Base-by-base conservation (phyloP, 805 yeast species). In the Candida caryicola region DNA sequence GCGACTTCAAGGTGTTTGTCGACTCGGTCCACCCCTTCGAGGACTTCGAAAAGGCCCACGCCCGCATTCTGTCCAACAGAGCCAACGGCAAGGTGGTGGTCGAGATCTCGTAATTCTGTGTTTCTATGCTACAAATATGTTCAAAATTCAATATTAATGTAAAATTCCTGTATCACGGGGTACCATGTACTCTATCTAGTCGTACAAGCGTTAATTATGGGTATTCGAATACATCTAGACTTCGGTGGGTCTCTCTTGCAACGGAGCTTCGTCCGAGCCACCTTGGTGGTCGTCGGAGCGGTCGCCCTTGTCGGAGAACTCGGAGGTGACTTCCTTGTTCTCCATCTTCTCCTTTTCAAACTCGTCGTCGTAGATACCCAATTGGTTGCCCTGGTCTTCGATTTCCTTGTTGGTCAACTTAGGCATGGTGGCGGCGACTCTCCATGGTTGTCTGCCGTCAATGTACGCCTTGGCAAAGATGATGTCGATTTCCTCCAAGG, bases 11-110 rank as follows among this genome's bases (percentile, higher is more conserved):
- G 33, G 62, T 79, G 4, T 55, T 64, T 5, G 66, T 85, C 33
- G 91, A 84, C 51, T 68, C 81, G 4, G 72, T 71, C 23, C 71
- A 63, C 43, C 54, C 66, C 12, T 70, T 81, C 45, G 71, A 64
- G 2, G 73, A 82, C 13, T 76, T 55, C 44, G 45, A 69, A 33
- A 54, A 64, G 6, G 93, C 88, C 1, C 55, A 74, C 31, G 73
- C 73, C 6, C 64, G 63, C 44, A 54, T 82, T 19, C 55, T 55
- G 5, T 55, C 68, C 23, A 73, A 76, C 40, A 63, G 55, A 33
- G 79, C 82, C 5, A 75, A 71, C 39, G 96, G 95, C 26, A 87
- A 86, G 57, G 64, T 83, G 34, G 74, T 87, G n/a, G 39, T 78
- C 21, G 50, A 55, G n/a, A n/a, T n/a, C n/a, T n/a, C n/a, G n/a